Base-by-base conservation (phyloP, 768 basidiomycete genomes). In the Fibroporia radiculosa region DNA sequence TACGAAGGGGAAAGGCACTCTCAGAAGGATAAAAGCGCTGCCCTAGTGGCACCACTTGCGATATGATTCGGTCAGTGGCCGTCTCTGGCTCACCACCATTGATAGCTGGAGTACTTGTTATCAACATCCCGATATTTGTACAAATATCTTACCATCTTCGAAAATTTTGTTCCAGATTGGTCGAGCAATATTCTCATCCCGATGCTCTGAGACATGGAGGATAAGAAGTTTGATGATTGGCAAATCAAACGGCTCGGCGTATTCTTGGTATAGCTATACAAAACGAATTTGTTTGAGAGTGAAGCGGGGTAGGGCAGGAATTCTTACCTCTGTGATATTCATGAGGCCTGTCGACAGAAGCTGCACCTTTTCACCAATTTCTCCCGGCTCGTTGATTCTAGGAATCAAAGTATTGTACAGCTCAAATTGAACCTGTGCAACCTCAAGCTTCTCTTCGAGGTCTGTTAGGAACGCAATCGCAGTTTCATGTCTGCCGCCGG, bases 361-460 rank as follows among this genome's bases (percentile, higher is more conserved):
- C 47, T 70, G 73, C 54, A 87, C 76, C 52, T 78, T 74, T 45
- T 76, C 73, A 31, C 82, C 78, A 44, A 79, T 75, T 51, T 77
- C 80, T 2, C 71, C 75, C 11, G 75, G 74, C 48, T 84, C 77
- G 48, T 73, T 67, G 23, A 77, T 65, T 49, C 80, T 82, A 14
- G 82, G 78, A 6, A 70, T 59, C 13, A 91, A 70, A 10, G 70
- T 67, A 51, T 86, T 76, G 56, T 80, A 87, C 37, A 96, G 75
- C 62, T 97, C 95, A n/a, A 93, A 68, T 59, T 99, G 96, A 7
- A 98, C 91, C 65, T 95, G 87, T 5, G 93, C 89, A 20, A 99
- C 96, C 34, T 99, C 96, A 11, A 97, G 75, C 60, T 93, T 92
- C 64, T 99, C 96, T 68, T 97, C 93, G 16, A 96, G 71, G 53